Base-by-base conservation (phyloP, 179 eudicot species). In the Nepenthes alata region DNA sequence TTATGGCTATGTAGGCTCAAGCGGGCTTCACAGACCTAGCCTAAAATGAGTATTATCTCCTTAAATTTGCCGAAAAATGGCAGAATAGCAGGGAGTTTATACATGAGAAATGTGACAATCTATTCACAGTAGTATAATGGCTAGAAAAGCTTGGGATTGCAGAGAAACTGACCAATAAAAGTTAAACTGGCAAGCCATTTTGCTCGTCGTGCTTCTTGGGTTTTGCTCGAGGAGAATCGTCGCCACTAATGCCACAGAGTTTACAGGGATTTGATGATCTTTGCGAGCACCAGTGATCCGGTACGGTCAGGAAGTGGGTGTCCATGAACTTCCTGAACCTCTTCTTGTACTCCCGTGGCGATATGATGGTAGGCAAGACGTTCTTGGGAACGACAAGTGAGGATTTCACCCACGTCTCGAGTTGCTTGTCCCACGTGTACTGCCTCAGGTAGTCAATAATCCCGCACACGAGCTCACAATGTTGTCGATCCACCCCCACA, bases 381-480 rank as follows among this genome's bases (percentile, higher is more conserved):
- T 83, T 89, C 69, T 68, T 93, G 12, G 96, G 96, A 53, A 85
- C 81, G 5, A 88, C 88, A 37, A 89, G 85, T 2, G 93, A 85
- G 36, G 90, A 62, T 61, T 89, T 89, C 37, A 93, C 90, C 98
- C 93, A 86, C 85, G 85, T 89, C 77, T 93, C 98, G 0, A 93
- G 77, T 68, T 89, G 93, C 74, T 89, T 93, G 78, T 89, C 98
- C 96, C 90, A 89, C 0, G 96, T 89, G 69, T 89, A 93, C 55
- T 86, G 90, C 58, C 96, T 77, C 37, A 93, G 73, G 59, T 93
- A 93, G 66, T 93, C 98, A 37, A 89, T 93, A 49, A 93, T 89
- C 44, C 98, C 98, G 64, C 96, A 89, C 13, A 85, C 84, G 36
- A 93, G 85, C 70, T 86, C 93, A 34, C 56, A 73, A 35, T 63